Percentiles rank a stretch among this genome's conserved stretches.
Conservation (phyloP, 2,329 filamentous ascomycete genomes). For the Monosporascus sp. region DNA sequence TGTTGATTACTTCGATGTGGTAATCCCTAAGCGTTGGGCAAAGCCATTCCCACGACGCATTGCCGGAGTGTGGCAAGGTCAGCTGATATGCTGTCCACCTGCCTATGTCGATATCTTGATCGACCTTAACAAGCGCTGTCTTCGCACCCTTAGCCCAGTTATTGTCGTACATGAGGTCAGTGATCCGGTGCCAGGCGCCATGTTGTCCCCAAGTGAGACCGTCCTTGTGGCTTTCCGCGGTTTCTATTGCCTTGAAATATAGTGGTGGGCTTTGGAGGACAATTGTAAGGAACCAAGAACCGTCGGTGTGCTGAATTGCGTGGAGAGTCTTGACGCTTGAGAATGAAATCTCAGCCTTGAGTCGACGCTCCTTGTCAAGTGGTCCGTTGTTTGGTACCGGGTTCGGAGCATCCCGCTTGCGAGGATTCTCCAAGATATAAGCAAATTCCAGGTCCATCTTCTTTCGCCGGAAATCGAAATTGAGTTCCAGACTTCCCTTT, state of each 20-base stretch:
- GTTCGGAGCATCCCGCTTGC: conserved; percentile 5
- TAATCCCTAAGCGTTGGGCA: conserved; percentile 60
- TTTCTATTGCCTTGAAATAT: conserved; percentile 36
- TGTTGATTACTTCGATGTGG: conserved; percentile 55
- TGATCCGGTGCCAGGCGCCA: conserved; percentile 45
- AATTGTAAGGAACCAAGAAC: conserved; percentile 38
- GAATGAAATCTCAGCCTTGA: conserved; percentile 41
- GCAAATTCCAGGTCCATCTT: conserved; percentile 36
- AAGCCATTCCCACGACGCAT: conserved; percentile 35
- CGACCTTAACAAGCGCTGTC: conserved; percentile 33
- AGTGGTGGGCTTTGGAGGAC: conserved; percentile 43
- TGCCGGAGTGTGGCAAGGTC: conserved; percentile 28
- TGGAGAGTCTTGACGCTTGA: conserved; percentile 40
- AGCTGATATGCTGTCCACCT: conserved; percentile 53
- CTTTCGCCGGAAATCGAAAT: conserved; percentile 33
- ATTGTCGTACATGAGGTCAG: conserved; percentile 36
- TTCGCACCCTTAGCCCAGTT: conserved; percentile 28
- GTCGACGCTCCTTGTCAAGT: conserved; percentile 17
- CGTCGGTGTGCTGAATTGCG: conserved; percentile 27
- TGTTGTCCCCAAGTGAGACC: conserved; percentile 32
- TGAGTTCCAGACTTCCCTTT: conserved; percentile 25
- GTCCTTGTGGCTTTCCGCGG: conserved; percentile 24
- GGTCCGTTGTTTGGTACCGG: conserved; percentile 5
- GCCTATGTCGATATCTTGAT: conserved; percentile 45
- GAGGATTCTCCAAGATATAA: conserved; percentile 19